phyloP scores from a whole-genome alignment of 257 asterid species.

The Nyctanthes arbortristis region DNA sequence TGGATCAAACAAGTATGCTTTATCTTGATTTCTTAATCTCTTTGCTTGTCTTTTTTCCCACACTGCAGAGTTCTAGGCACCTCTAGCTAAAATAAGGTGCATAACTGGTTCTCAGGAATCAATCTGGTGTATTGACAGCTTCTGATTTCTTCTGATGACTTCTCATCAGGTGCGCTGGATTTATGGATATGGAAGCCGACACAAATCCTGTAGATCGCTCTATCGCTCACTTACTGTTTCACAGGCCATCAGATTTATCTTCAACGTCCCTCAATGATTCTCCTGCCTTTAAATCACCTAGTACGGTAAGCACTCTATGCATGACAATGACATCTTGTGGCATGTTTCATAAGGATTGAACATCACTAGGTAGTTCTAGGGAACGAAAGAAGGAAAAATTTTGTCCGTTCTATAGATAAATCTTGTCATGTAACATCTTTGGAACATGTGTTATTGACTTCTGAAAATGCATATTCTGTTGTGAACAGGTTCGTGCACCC shows the following conservation, averaged over 20 bases:
- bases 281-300: constrained; percentile 32
- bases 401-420: background rate
- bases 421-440: background rate
- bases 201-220: constrained; percentile 92
- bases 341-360: background rate
- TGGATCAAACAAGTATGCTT: constrained; percentile 29
- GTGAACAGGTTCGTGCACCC: constrained; percentile 48
- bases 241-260: constrained; percentile 58
- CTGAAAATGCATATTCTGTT: background rate
- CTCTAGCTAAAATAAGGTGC: background rate
- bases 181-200: constrained; percentile 68
- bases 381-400: background rate
- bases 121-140: background rate
- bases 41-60: background rate
- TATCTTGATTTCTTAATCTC: background rate
- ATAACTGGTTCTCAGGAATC: background rate
- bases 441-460: background rate
- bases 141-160: constrained; percentile 7
- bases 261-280: constrained; percentile 33
- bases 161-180: constrained; percentile 43
- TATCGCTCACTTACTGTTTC: constrained; percentile 78
- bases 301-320: constrained; percentile 36
- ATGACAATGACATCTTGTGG: constrained; percentile 18
- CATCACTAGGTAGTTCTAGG: background rate
- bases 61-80: background rate